Conservation (phyloP, 2,329 filamentous ascomycete genomes). For the Fusarium sp. region DNA sequence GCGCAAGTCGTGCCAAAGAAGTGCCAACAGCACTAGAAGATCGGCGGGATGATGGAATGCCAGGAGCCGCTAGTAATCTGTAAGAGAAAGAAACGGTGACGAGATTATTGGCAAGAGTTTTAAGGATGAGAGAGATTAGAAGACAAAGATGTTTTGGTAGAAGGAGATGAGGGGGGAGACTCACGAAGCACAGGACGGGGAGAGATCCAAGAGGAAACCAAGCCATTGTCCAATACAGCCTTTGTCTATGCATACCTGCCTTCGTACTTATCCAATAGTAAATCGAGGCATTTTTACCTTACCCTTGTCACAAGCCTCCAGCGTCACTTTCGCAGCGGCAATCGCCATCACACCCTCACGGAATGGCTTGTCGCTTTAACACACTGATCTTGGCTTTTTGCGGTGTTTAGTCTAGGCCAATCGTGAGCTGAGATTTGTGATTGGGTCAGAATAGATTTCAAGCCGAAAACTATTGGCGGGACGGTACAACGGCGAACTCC, state of each 20-base stretch:
- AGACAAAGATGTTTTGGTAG: background rate
- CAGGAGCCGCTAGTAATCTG: slow-evolving; percentile 4
- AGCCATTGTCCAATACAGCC: background rate
- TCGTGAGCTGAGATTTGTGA: background rate
- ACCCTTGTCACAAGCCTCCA: slow-evolving; percentile 25
- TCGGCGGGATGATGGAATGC: slow-evolving; percentile 21
- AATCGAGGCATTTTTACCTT: background rate
- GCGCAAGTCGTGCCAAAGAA: slow-evolving; percentile 32
- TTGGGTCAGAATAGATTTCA: slow-evolving; percentile 7
- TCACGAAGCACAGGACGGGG: slow-evolving; percentile 5
- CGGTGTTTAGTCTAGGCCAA: background rate
- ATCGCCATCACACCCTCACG: slow-evolving; percentile 23
- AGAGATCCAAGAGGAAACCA: slow-evolving; percentile 10
- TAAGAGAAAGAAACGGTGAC: background rate
- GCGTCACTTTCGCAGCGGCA: slow-evolving; percentile 26
- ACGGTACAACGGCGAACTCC: slow-evolving; percentile 20
- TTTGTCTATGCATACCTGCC: background rate
- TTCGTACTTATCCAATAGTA: slow-evolving; percentile 10
- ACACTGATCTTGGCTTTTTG: slow-evolving; percentile 18
- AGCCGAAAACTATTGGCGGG: slow-evolving; percentile 2
- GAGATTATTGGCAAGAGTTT: background rate
- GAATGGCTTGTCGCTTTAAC: slow-evolving; percentile 4
- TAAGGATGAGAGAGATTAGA: background rate
- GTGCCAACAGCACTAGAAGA: slow-evolving; percentile 22
- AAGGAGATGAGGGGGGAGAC: slow-evolving; percentile 4